Percentiles rank a stretch among this genome's conserved stretches.
These are phyloP conservation scores for Mycogone perniciosa DNA, from an alignment of 2,329 filamentous ascomycete genomes.

Conservation along the genomic window DNA sequence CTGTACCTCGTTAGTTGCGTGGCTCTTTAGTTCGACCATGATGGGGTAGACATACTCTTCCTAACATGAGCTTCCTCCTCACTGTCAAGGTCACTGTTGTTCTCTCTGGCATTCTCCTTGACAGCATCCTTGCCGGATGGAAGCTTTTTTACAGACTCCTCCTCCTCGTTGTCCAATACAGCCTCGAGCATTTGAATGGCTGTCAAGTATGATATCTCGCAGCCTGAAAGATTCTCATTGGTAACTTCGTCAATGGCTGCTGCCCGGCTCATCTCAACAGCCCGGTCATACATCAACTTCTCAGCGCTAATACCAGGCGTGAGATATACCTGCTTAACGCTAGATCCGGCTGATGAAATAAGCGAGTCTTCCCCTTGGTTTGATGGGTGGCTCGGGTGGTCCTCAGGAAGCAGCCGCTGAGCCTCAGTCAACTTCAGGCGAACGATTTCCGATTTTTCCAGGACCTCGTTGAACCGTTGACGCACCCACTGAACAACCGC, in stretches of 20 bases:
- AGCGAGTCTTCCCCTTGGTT: constrained; percentile 61
- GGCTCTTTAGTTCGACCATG: neutral
- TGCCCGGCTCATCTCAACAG: constrained; percentile 90
- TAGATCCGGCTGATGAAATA: constrained; percentile 52
- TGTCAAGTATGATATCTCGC: constrained; percentile 88
- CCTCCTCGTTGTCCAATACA: constrained; percentile 77
- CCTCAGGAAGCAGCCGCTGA: constrained; percentile 73
- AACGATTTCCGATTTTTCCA: constrained; percentile 95
- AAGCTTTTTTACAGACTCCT: constrained; percentile 31
- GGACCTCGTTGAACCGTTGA: constrained; percentile 87
- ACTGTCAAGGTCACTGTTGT: constrained; percentile 47
- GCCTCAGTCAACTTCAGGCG: constrained; percentile 79
- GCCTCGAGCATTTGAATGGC: constrained; percentile 94
- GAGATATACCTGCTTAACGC: constrained; percentile 72
- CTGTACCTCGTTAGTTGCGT: constrained; percentile 19
- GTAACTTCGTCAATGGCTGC: constrained; percentile 95
- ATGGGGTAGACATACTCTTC: constrained; percentile 51
- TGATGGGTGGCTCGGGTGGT: constrained; percentile 79
- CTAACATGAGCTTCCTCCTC: constrained; percentile 69
- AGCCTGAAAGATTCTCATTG: constrained; percentile 78
- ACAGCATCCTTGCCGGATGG: constrained; percentile 35
- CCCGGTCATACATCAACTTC: constrained; percentile 96
- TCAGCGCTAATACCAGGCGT: constrained; percentile 89
- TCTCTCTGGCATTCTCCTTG: constrained; percentile 29
- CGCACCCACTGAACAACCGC: constrained; percentile 94